Evolutionary conservation across 257 asterid genomes (phyloP).

Genomic region (Jaltomata sinuosa): DNA sequence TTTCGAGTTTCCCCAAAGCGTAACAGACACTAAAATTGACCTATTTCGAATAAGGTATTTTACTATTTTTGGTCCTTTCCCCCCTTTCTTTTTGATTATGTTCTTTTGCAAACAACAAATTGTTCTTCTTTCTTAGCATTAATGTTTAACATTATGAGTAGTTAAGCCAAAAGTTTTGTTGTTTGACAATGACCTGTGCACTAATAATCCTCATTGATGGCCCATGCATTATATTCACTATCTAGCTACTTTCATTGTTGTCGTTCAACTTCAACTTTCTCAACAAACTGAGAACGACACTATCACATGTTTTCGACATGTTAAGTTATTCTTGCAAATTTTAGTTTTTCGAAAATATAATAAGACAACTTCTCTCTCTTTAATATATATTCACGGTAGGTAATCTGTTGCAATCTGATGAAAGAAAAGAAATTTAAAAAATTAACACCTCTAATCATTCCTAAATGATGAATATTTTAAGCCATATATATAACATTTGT

Average conservation of each 20-base stretch:
- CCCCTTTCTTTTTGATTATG: neutral
- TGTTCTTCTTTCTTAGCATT: neutral
- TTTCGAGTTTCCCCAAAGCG: too few relatives aligned
- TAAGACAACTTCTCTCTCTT: neutral
- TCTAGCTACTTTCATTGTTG: neutral
- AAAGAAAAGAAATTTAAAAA: neutral
- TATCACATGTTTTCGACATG: neutral
- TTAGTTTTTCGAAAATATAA: neutral
- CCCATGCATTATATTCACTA: too few relatives aligned
- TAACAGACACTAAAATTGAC: neutral
- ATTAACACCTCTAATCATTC: neutral
- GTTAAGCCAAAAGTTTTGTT: neutral
- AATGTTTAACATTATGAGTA: too few relatives aligned
- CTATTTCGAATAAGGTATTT: too few relatives aligned
- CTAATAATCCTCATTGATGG: neutral
- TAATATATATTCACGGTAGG: neutral
- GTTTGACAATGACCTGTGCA: neutral
- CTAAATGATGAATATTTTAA: neutral
- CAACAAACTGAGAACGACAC: neutral
- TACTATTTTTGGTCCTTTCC: too few relatives aligned
- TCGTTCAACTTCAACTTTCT: neutral
- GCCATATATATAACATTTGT: neutral
- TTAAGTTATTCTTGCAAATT: neutral
- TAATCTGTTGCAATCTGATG: neutral
- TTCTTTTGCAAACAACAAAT: neutral